These are phyloP conservation scores for Calonectria ilicicola DNA, from an alignment of 2,329 filamentous ascomycete species.

Conservation along the genomic window DNA sequence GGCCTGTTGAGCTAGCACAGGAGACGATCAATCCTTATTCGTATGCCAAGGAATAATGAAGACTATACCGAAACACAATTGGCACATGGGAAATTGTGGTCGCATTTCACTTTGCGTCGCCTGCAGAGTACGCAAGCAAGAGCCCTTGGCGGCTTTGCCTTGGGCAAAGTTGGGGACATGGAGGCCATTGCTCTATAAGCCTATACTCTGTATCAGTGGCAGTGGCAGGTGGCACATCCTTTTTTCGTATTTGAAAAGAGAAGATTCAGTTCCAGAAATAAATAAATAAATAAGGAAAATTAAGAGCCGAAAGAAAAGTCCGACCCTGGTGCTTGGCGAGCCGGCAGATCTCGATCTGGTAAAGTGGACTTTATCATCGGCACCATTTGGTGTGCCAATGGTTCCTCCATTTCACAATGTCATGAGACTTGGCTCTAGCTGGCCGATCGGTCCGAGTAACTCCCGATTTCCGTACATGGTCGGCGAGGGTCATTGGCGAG, in stretches of 20 bases:
- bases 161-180: not conserved
- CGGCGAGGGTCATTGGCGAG: too few relatives aligned
- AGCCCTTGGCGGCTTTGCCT: not conserved
- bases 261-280: not conserved
- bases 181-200: not conserved
- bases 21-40: not conserved
- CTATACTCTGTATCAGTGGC: not conserved
- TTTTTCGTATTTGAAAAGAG: not conserved
- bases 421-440: not conserved
- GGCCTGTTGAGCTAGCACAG: not conserved
- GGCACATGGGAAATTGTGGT: slow-evolving; percentile 9
- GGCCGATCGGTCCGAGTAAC: slow-evolving; percentile 5
- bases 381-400: not conserved
- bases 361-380: not conserved
- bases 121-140: slow-evolving; percentile 11
- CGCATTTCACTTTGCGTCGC: slow-evolving; percentile 18
- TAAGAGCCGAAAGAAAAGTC: not conserved
- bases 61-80: slow-evolving; percentile 12
- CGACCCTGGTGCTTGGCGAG: not conserved
- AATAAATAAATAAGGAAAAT: not conserved
- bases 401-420: not conserved
- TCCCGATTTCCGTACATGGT: not conserved
- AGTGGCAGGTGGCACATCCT: not conserved
- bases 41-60: not conserved
- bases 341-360: not conserved